These are phyloP conservation scores for Paraleonurus japonicus DNA, from an alignment of 257 asterid species.

Conservation along the genomic window DNA sequence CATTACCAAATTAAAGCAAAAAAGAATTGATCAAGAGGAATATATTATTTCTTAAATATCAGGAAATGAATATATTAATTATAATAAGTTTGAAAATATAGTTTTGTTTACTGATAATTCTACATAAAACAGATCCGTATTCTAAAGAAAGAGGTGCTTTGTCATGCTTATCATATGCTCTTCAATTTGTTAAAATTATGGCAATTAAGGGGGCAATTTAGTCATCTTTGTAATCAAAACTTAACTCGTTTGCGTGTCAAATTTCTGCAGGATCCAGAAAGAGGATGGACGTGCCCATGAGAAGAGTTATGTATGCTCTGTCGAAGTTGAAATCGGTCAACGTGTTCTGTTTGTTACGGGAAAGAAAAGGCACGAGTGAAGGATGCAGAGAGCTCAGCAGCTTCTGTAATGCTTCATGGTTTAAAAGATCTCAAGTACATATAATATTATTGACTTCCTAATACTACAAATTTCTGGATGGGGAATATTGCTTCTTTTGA, in stretches of 20 bases:
- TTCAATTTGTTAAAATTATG: neutral
- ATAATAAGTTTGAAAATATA: no score
- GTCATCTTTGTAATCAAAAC: neutral
- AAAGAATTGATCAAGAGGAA: no score
- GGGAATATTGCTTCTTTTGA: neutral
- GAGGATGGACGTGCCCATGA: constrained; percentile 57
- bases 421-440: constrained; percentile 38
- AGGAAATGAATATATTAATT: no score
- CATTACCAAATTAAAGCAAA: no score
- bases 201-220: neutral
- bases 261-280: constrained; percentile 46
- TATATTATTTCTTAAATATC: no score
- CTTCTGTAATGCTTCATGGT: constrained; percentile 53
- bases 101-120: neutral
- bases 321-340: constrained; percentile 42
- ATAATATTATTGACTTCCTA: neutral
- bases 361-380: constrained; percentile 49
- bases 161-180: no score
- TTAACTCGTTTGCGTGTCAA: neutral
- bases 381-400: constrained; percentile 87
- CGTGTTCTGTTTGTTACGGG: constrained; percentile 31
- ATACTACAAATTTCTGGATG: neutral
- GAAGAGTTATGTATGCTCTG: constrained; percentile 64
- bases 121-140: no score
- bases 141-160: no score